These are phyloP conservation scores for Colletotrichum euphorbiae DNA, from an alignment of 2,329 filamentous ascomycete species.

Conservation along the genomic window DNA sequence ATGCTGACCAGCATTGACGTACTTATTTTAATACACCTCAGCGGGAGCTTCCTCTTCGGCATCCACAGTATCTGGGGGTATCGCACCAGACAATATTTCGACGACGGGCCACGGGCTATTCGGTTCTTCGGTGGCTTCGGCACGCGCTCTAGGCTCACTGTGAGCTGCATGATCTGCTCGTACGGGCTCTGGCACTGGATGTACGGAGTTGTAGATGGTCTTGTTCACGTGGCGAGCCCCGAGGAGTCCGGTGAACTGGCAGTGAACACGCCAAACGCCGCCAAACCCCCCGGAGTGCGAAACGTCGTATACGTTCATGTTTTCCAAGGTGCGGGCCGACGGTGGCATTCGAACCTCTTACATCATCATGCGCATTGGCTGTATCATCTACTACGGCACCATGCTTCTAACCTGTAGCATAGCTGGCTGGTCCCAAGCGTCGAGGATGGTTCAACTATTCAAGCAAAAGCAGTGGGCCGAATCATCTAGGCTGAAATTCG, in stretches of 20 bases:
- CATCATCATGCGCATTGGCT: slow-evolving; percentile 41
- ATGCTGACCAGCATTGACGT: slow-evolving; percentile 43
- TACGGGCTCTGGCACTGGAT: slow-evolving; percentile 48
- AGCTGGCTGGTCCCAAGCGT: slow-evolving; percentile 38
- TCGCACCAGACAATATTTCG: slow-evolving; percentile 43
- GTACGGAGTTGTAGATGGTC: slow-evolving; percentile 40
- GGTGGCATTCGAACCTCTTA: slow-evolving; percentile 43
- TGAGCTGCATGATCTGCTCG: slow-evolving; percentile 42
- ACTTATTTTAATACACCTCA: slow-evolving; percentile 47
- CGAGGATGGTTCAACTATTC: slow-evolving; percentile 16
- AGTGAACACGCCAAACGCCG: slow-evolving; percentile 36
- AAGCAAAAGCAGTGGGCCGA: slow-evolving; percentile 19
- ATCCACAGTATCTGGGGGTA: slow-evolving; percentile 46
- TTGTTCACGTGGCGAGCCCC: slow-evolving; percentile 29
- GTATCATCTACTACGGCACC: slow-evolving; percentile 42
- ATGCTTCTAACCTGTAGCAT: slow-evolving; percentile 42
- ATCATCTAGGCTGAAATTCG: slow-evolving; percentile 38
- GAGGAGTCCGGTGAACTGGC: slow-evolving; percentile 39
- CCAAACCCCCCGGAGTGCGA: slow-evolving; percentile 39
- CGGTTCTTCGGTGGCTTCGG: slow-evolving; percentile 43
- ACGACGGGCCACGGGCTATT: slow-evolving; percentile 41
- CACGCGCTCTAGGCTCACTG: slow-evolving; percentile 43
- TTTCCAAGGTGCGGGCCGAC: slow-evolving; percentile 42
- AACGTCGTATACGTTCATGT: slow-evolving; percentile 44
- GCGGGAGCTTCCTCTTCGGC: slow-evolving; percentile 46